Evolutionary conservation across 139 green algal species (phyloP).

Genomic region (Micractinium conductrix): DNA sequence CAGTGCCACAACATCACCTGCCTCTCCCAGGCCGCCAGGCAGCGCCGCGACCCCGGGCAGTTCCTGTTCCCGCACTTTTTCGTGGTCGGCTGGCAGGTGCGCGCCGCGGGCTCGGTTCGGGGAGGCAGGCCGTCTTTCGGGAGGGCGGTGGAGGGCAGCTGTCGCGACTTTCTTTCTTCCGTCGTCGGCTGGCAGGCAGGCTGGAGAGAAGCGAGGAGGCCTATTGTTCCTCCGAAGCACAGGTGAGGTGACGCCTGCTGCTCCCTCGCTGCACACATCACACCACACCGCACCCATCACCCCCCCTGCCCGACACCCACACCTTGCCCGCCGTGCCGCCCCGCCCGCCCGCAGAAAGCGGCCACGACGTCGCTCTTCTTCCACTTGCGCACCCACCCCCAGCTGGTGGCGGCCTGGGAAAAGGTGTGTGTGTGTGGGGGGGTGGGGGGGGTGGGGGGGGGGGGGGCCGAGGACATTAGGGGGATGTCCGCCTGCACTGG

Average conservation of each 20-base stretch:
- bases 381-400: conserved; percentile 12
- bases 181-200: conserved; percentile 20
- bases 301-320: too few species aligned
- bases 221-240: too few species aligned
- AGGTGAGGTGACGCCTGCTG: too few species aligned
- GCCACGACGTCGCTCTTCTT: conserved; percentile 25
- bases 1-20: conserved; percentile 29
- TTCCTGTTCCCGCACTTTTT: conserved; percentile 49
- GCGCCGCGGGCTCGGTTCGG: too few species aligned
- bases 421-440: too few species aligned
- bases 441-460: not conserved
- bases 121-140: too few species aligned
- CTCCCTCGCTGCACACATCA: not conserved
- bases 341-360: conserved; percentile 7
- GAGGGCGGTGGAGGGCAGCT: too few species aligned
- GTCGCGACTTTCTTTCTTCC: too few species aligned
- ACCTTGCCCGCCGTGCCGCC: not conserved
- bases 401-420: not conserved
- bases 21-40: conserved; percentile 17
- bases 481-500: too few species aligned
- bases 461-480: too few species aligned
- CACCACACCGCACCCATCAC: not conserved
- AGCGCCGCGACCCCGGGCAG: conserved; percentile 15
- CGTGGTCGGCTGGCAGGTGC: conserved; percentile 35
- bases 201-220: too few species aligned